These are phyloP conservation scores for Lasiodiplodia hormozganensis DNA, from an alignment of 2,329 filamentous ascomycete genomes.

Conservation along the genomic window DNA sequence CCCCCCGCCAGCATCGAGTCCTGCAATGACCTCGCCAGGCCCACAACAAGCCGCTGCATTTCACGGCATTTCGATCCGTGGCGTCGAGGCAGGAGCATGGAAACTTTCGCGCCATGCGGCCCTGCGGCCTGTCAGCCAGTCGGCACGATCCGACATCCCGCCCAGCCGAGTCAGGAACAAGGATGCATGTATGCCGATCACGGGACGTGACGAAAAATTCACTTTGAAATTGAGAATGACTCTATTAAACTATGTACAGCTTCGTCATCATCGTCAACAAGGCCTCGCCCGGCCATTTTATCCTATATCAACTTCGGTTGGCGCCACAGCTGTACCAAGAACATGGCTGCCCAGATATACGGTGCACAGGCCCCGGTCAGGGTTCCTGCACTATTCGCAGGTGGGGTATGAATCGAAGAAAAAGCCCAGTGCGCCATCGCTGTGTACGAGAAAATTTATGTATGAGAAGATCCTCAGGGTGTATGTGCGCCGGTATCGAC, in stretches of 20 bases:
- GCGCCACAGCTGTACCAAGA: neutral
- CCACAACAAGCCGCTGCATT: neutral
- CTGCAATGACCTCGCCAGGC: neutral
- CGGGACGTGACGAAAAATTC: neutral
- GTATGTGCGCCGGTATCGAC: conserved; percentile 15
- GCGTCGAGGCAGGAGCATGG: neutral
- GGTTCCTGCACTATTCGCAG: neutral
- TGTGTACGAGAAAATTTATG: conserved; percentile 19
- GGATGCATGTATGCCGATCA: neutral
- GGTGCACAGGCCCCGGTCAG: neutral
- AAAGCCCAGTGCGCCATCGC: conserved; percentile 19
- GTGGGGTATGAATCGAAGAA: conserved; percentile 23
- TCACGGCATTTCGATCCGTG: neutral
- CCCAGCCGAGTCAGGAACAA: conserved; percentile 8
- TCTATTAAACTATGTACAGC: conserved; percentile 18
- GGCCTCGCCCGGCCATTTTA: conserved; percentile 20
- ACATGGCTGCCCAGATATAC: neutral
- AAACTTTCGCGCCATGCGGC: neutral
- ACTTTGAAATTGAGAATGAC: neutral
- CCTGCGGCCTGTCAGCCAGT: conserved; percentile 13
- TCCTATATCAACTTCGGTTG: conserved; percentile 1
- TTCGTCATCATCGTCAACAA: conserved; percentile 12
- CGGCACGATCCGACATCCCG: conserved; percentile 2
- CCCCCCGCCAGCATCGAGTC: conserved; percentile 1
- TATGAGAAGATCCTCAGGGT: conserved; percentile 1